phyloP scores from a whole-genome alignment of 2,329 filamentous ascomycete species.

The Diaporthe batatas region DNA sequence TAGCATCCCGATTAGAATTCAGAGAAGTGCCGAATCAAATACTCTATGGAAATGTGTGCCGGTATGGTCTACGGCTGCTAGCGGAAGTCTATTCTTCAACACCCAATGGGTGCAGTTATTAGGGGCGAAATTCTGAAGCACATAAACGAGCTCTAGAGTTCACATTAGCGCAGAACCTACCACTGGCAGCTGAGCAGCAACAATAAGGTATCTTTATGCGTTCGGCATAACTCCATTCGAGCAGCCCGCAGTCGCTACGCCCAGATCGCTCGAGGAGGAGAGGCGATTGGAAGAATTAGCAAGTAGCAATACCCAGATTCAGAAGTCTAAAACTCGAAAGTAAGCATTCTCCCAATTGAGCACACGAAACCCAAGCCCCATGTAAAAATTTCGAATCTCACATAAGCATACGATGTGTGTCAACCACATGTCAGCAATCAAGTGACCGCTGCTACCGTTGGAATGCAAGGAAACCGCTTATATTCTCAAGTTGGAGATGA shows the following conservation, averaged over 20 bases:
- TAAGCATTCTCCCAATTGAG: background rate
- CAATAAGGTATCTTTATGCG: background rate
- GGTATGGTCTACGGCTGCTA: background rate
- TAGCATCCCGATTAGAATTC: background rate
- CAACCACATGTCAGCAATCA: background rate
- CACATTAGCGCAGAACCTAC: background rate
- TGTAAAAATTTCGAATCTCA: conserved; percentile 1
- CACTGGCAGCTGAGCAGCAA: background rate
- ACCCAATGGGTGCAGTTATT: background rate
- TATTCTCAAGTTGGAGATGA: background rate
- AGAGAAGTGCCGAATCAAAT: background rate
- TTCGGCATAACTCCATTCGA: background rate
- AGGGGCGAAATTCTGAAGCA: background rate
- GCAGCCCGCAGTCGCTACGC: background rate
- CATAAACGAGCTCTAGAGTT: background rate
- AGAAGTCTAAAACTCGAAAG: background rate
- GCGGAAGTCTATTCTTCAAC: background rate
- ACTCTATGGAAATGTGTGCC: too few species aligned
- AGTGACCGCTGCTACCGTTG: background rate
- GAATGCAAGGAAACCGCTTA: background rate
- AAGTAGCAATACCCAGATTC: background rate
- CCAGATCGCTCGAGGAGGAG: background rate
- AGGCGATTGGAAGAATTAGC: background rate
- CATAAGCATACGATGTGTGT: conserved; percentile 3
- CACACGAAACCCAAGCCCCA: background rate